A percentile compares a stretch with the other conserved stretches of the same genome.
Evolutionary conservation across 108 stramenopile species (phyloP).

Genomic region (Cyclostephanos tholiformis): DNA sequence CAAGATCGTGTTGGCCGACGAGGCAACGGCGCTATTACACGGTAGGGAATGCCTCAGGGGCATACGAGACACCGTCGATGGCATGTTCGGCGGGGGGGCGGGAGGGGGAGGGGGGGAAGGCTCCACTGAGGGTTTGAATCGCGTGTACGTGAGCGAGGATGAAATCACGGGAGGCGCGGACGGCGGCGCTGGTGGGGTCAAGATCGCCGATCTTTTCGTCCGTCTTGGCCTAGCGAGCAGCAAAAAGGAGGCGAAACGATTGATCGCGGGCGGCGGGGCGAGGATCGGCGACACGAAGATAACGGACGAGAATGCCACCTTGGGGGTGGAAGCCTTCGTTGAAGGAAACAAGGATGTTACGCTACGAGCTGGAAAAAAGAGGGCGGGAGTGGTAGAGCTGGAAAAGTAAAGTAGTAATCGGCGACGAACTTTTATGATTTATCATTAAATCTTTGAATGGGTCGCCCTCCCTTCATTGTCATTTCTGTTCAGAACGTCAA

Average conservation of each 20-base stretch:
- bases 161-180: slow-evolving; percentile 54
- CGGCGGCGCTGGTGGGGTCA: slow-evolving; percentile 47
- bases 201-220: slow-evolving; percentile 87
- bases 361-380: slow-evolving; percentile 86
- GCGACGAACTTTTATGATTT: too few species aligned
- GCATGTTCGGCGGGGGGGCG: slow-evolving; percentile 68
- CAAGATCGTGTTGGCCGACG: slow-evolving; percentile 95
- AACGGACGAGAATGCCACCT: slow-evolving; percentile 57
- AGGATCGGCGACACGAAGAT: slow-evolving; percentile 43
- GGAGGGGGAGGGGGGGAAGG: slow-evolving; percentile 50
- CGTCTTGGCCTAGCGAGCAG: slow-evolving; percentile 75
- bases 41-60: slow-evolving; percentile 78
- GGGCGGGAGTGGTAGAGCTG: slow-evolving; percentile 88
- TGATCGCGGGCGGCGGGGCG: slow-evolving; percentile 93
- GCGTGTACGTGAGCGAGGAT: slow-evolving; percentile 59
- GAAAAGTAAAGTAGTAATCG: slow-evolving; percentile 18
- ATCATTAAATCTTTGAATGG: too few species aligned
- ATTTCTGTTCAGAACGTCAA: not conserved
- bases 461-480: not conserved
- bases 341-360: slow-evolving; percentile 67
- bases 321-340: slow-evolving; percentile 64
- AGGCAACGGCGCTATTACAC: slow-evolving; percentile 92
- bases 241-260: slow-evolving; percentile 93
- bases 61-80: slow-evolving; percentile 89
- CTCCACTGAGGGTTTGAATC: slow-evolving; percentile 65